Base-by-base conservation (phyloP, 345 rosid genomes). In the Boechera retrofracta region DNA sequence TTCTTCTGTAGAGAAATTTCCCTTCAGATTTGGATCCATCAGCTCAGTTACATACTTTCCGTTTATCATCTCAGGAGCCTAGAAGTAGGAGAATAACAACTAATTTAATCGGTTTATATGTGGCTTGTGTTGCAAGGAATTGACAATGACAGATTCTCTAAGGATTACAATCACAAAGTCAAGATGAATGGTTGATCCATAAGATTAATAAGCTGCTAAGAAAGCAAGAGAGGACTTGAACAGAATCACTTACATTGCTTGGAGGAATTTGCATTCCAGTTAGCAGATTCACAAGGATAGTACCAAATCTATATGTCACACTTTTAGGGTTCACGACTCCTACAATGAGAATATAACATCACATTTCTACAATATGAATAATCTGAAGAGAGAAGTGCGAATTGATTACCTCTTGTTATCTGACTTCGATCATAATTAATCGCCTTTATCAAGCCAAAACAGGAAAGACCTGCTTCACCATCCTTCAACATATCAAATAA, bases 31-130 rank as follows among this genome's bases (percentile, higher is more conserved):
- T 11, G 98, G 86, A 84, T 94, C 98, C 88, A 91, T 89, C 55
- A 91, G 73, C 45, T 79, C 84, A 80, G 76, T 83, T 58, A 94
- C 83, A 83, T 87, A 84, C 80, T 85, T 88, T 2, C 91, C 90
- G 47, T 83, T 76, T 64, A 91, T 91, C 91, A 88, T 86, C 77
- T 94, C 96, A 78, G 85, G 91, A 74, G 91, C 97, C 98, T 94
- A 83, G 32, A 80, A 71, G 24, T 33, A 38, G 2, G 61, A 51
- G 66, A 51, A 2, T 18, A 62, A 52, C 10, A 74, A 18, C 55
- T 47, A 21, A 21, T 21, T 21, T 21, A 21, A 21, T 21, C 18
- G 10, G 8, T 3, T 13, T 4, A 26, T 5, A 48, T 29, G 47
- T 29, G n/a, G 0, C 38, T 60, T 38, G 21, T 53, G 28, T 64